Conservation (phyloP, 1,284 basidiomycete species). For the Pseudomicrostroma phylloplanum region DNA sequence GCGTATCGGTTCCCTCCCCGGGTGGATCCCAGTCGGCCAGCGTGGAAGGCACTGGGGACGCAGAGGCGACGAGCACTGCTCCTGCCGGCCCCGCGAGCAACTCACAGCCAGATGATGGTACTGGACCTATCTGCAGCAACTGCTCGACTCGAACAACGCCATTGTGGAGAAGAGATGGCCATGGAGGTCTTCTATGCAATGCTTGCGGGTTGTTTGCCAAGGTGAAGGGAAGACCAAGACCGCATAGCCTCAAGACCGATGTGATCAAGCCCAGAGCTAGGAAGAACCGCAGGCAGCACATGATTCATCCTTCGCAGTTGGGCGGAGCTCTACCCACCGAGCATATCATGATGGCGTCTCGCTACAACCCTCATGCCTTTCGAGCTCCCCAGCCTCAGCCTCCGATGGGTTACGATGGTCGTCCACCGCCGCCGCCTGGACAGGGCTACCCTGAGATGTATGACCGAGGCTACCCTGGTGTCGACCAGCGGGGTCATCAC, state of each 20-base stretch:
- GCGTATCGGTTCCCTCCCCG: not conserved
- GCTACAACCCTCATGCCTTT: too few species aligned
- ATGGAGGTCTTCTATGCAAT: slow-evolving; percentile 13
- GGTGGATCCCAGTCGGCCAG: not conserved
- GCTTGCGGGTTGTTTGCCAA: slow-evolving; percentile 16
- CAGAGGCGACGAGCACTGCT: not conserved
- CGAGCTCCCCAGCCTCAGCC: not conserved
- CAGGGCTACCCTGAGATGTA: not conserved
- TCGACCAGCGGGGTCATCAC: not conserved
- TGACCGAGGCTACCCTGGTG: not conserved
- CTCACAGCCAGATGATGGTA: not conserved
- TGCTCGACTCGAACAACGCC: slow-evolving; percentile 12
- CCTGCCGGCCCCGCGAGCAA: not conserved
- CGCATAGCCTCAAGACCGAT: slow-evolving; percentile 14
- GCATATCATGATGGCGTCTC: too few species aligned
- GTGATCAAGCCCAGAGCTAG: slow-evolving; percentile 14
- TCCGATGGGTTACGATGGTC: not conserved
- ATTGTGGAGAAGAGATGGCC: slow-evolving; percentile 14
- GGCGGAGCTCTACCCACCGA: too few species aligned
- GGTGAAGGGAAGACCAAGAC: slow-evolving; percentile 14
- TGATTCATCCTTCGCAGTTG: not conserved
- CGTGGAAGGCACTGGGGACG: not conserved
- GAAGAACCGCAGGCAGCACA: slow-evolving; percentile 1
- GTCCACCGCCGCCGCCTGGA: too few species aligned
- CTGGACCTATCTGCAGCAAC: slow-evolving; percentile 12